Percentiles rank a stretch among this genome's conserved stretches.
phyloP scores from a whole-genome alignment of 2,329 filamentous ascomycete species.

The Leptodontidium sp. region DNA sequence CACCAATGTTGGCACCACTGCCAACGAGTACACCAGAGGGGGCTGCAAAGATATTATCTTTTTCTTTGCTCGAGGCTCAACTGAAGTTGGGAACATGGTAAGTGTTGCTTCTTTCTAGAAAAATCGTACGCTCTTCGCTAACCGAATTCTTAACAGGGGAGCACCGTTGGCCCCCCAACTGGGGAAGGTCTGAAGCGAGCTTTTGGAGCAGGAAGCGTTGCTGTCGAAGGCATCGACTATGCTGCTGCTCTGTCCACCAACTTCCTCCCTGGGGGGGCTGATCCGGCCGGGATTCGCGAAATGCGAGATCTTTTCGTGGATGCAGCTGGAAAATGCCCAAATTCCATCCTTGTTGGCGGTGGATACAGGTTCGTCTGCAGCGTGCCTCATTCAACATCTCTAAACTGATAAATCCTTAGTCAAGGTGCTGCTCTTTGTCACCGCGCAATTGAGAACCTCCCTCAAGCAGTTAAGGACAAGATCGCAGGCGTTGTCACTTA shows the following conservation, averaged over 20 bases:
- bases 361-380: slow-evolving; percentile 41
- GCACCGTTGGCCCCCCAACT: slow-evolving; percentile 41
- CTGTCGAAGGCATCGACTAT: slow-evolving; percentile 45
- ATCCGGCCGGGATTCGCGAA: slow-evolving; percentile 27
- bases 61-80: slow-evolving; percentile 56
- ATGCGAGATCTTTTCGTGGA: slow-evolving; percentile 42
- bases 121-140: background rate
- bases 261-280: slow-evolving; percentile 31
- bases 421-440: slow-evolving; percentile 53
- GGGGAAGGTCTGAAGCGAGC: slow-evolving; percentile 36
- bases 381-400: background rate
- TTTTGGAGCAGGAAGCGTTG: slow-evolving; percentile 34
- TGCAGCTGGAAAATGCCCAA: slow-evolving; percentile 47
- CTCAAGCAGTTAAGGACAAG: slow-evolving; percentile 36
- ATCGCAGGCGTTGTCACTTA: slow-evolving; percentile 51
- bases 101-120: background rate
- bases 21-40: slow-evolving; percentile 29
- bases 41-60: slow-evolving; percentile 53
- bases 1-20: slow-evolving; percentile 15
- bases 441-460: slow-evolving; percentile 47
- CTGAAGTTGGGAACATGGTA: slow-evolving; percentile 56
- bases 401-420: slow-evolving; percentile 34
- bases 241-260: slow-evolving; percentile 34
- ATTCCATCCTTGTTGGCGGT: slow-evolving; percentile 48
- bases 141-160: slow-evolving; percentile 36